Base-by-base conservation (phyloP, 2,329 filamentous ascomycete genomes). In the Fusarium robinianum region DNA sequence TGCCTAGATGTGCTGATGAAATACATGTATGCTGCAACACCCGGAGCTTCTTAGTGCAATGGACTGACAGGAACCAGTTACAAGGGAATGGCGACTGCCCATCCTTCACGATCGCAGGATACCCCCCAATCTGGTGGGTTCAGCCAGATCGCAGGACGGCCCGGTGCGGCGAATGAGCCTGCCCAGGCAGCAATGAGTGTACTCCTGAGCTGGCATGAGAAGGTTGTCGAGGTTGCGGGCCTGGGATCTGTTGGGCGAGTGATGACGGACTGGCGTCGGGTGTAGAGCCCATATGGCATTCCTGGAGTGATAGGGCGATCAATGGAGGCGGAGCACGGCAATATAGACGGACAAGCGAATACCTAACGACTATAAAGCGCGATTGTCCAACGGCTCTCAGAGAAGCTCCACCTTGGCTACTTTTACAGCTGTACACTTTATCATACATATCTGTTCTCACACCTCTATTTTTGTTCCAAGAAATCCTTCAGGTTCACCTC, bases 141-240 rank as follows among this genome's bases (percentile, higher is more conserved):
- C 73, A 91, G 87, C 63, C 92, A 96, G 71, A 80, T 92, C 27
- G 75, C 74, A 12, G 69, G 69, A 9, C 71, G 82, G 40, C 76
- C 80, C 6, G 76, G 74, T 17, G 73, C 62, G 7, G 65, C 73
- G 24, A 80, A 75, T 64, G 82, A 85, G 64, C 87, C 88, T 32
- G 85, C 89, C 51, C 88, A 89, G 23, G 85, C 90, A 44, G 87
- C 86, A 40, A 97, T 97, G 94, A 97, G 94, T 66, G 94, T 99
- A 37, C 70, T 99, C 66, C 75, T 99, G 57, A 96, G 90, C 72
- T 99, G 94, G 94, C 94, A 99, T 67, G 94, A 99, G 77, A 99
- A 96, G 80, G 81, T 96, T 51, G 90, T 97, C 5, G 94, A 99
- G 63, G 84, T 96, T 63, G 89, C 90, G 24, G 94, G 94, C 16